Percentiles rank a stretch among this genome's conserved stretches.
Conservation (phyloP, 768 basidiomycete genomes). For the Gymnopilus junonius region DNA sequence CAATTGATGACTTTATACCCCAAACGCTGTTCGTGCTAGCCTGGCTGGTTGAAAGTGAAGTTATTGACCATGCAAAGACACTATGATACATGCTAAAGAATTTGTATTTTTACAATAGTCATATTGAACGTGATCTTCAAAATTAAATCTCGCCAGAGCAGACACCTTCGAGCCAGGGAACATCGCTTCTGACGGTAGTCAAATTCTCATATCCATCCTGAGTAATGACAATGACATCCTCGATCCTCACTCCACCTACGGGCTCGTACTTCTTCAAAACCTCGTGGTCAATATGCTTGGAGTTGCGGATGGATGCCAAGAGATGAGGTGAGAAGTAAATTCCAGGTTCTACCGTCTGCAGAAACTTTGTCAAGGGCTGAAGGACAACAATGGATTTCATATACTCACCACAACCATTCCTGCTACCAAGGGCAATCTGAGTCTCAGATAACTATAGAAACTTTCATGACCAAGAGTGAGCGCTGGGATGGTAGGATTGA, state of each 20-base stretch:
- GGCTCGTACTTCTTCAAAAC: conserved; percentile 72
- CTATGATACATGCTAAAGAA: too few relatives aligned
- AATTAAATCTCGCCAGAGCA: conserved; percentile 66
- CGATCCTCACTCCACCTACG: conserved; percentile 93
- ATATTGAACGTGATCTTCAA: too few relatives aligned
- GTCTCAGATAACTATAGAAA: conserved; percentile 81
- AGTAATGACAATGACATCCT: conserved; percentile 88
- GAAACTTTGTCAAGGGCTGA: neutral
- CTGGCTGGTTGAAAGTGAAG: too few relatives aligned
- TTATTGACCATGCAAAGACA: too few relatives aligned
- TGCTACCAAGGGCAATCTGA: conserved; percentile 70
- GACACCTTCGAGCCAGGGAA: conserved; percentile 80
- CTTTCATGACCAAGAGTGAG: conserved; percentile 52
- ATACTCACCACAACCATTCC: conserved; percentile 86
- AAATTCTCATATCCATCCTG: conserved; percentile 78
- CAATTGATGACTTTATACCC: too few relatives aligned
- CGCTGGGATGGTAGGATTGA: conserved; percentile 53
- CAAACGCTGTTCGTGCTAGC: too few relatives aligned
- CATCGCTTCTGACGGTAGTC: conserved; percentile 83
- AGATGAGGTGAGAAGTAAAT: conserved; percentile 85
- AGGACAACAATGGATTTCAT: neutral
- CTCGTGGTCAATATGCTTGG: conserved; percentile 69
- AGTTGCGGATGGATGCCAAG: conserved; percentile 64
- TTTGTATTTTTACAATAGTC: too few relatives aligned
- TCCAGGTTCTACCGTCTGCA: conserved; percentile 88